phyloP scores from a whole-genome alignment of 108 stramenopile species.

The Epipyxis sp. region DNA sequence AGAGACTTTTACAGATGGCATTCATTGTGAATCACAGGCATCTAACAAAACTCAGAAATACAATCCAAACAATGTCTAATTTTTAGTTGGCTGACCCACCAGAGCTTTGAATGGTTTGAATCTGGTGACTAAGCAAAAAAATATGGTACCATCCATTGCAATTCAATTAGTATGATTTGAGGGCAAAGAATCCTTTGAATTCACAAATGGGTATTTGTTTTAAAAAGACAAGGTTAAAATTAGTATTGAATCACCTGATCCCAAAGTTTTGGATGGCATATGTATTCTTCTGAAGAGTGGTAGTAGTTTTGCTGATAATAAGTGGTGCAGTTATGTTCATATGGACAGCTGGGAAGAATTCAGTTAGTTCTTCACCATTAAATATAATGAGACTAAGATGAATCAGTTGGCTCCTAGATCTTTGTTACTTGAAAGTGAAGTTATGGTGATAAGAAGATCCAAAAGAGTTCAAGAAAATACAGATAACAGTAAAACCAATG shows the following conservation, averaged over 20 bases:
- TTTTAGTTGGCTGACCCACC: neutral
- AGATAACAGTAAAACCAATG: too few relatives aligned
- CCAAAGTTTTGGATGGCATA: neutral
- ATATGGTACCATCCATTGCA: constrained; percentile 19
- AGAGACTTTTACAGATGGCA: constrained; percentile 5
- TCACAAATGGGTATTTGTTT: neutral
- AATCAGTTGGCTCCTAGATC: neutral
- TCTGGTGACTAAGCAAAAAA: neutral
- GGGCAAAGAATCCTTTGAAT: neutral
- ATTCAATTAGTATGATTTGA: neutral
- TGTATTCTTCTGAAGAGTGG: neutral
- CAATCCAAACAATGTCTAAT: constrained; percentile 7
- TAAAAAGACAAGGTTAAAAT: neutral
- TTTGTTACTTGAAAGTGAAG: neutral
- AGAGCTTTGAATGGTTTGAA: constrained; percentile 14
- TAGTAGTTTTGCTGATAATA: neutral
- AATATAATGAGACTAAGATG: neutral
- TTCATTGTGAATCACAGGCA: neutral
- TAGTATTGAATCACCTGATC: neutral
- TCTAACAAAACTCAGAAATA: constrained; percentile 7
- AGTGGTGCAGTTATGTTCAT: constrained; percentile 3
- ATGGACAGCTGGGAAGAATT: neutral
- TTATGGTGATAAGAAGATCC: neutral
- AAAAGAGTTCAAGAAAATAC: neutral
- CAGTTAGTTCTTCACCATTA: neutral